Conservation (phyloP, 495 filamentous ascomycete species). For the Lichenothelia convexa region DNA sequence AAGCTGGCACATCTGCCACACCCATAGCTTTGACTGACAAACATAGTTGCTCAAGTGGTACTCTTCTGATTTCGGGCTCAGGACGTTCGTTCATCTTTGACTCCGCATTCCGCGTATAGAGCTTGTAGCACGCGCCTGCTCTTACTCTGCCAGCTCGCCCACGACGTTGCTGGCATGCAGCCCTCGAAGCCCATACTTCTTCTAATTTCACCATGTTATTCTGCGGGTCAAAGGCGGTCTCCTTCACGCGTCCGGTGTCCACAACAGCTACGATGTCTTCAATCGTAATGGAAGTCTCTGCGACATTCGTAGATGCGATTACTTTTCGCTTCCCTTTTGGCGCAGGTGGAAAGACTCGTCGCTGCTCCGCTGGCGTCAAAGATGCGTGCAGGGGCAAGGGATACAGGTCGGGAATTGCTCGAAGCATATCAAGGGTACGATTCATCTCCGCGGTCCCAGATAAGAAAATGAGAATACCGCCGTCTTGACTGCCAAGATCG, state of each 20-base stretch:
- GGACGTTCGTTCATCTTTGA: slow-evolving; percentile 74
- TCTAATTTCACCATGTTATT: slow-evolving; percentile 88
- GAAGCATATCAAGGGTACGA: slow-evolving; percentile 53
- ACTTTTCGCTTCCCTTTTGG: slow-evolving; percentile 75
- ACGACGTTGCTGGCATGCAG: slow-evolving; percentile 91
- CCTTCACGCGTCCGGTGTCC: slow-evolving; percentile 86
- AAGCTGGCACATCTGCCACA: slow-evolving; percentile 55
- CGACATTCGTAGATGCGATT: slow-evolving; percentile 87
- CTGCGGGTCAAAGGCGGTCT: slow-evolving; percentile 81
- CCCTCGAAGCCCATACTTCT: slow-evolving; percentile 87
- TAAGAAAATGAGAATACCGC: slow-evolving; percentile 86
- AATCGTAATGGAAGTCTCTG: slow-evolving; percentile 96
- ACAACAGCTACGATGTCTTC: slow-evolving; percentile 94
- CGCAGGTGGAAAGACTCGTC: slow-evolving; percentile 60
- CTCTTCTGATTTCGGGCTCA: slow-evolving; percentile 81
- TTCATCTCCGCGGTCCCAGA: slow-evolving; percentile 80
- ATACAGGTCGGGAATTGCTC: slow-evolving; percentile 49
- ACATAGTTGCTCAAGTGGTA: slow-evolving; percentile 87
- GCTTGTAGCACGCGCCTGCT: slow-evolving; percentile 83
- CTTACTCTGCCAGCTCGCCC: slow-evolving; percentile 86
- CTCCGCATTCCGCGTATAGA: slow-evolving; percentile 77
- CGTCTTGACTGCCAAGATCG: slow-evolving; percentile 46
- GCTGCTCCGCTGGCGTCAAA: slow-evolving; percentile 69
- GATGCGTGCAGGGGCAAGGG: slow-evolving; percentile 85
- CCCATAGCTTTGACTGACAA: slow-evolving; percentile 92